phyloP scores from a whole-genome alignment of 1,284 basidiomycete species.

The Ustilago loliicola region DNA sequence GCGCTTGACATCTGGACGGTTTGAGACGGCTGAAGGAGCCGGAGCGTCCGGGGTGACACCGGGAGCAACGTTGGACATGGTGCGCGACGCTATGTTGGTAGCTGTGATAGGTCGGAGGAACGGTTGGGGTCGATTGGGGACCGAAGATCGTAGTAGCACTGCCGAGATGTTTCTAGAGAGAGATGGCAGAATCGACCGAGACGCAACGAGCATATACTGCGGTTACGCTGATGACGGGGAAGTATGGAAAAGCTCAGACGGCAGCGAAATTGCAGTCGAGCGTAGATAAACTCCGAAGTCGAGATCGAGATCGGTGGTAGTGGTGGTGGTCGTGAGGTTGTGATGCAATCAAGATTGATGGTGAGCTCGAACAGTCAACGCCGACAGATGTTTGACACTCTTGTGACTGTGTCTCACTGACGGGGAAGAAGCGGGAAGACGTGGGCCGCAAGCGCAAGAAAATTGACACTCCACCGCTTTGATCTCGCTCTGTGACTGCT shows the following conservation, averaged over 20 bases:
- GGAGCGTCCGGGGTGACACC: constrained; percentile 44
- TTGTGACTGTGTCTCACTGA: neutral
- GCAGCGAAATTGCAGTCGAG: constrained; percentile 12
- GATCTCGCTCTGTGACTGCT: neutral
- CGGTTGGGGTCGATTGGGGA: neutral
- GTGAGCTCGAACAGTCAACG: no score
- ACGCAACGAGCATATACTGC: constrained; percentile 39
- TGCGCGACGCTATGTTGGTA: constrained; percentile 17
- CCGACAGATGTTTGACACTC: neutral
- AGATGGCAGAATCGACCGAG: constrained; percentile 35
- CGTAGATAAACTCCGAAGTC: neutral
- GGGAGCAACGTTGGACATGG: constrained; percentile 42
- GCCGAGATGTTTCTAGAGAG: constrained; percentile 28
- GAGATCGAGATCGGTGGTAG: constrained; percentile 3
- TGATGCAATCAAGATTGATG: neutral
- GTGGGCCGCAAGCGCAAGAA: no score
- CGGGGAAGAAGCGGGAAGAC: no score
- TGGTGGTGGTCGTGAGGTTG: neutral
- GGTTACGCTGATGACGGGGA: neutral
- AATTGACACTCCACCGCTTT: neutral
- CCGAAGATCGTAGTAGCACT: constrained; percentile 23
- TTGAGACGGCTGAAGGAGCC: constrained; percentile 49
- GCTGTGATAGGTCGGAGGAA: constrained; percentile 2
- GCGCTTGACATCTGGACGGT: constrained; percentile 60
- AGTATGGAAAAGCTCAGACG: neutral